Base-by-base conservation (phyloP, 257 asterid species). In the Parsonsia alboflavescens region DNA sequence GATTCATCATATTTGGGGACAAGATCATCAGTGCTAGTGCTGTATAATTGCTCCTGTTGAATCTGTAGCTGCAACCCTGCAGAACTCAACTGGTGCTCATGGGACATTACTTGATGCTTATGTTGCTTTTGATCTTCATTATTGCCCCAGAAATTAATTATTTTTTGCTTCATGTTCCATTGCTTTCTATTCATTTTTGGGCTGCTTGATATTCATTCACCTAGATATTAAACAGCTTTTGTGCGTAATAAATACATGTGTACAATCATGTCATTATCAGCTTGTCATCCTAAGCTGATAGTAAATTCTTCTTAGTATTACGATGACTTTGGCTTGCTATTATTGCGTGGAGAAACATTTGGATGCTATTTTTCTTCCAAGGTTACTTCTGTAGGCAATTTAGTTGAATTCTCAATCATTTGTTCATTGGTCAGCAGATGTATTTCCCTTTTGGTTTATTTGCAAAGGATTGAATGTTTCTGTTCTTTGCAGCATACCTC, bases 401-500 rank as follows among this genome's bases (percentile, higher is more conserved):
- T 22, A 24, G 2, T 9, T 57, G 58, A 42, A 44, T 41, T 42
- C 42, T 58, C 0, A 0, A 3, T 26, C 33, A 30, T 57, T 17
- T 24, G 6, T 30, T 28, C 10, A 45, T 45, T 42, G 26, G 44
- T 10, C 19, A 3, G 7, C 30, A 52, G 59, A 21, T 71, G 7
- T 28, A 5, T 73, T 30, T 69, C 49, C 16, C 56, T 30, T 33
- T 61, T 15, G 15, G 24, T 67, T 30, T 4, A 7, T 66, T 17
- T 7, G 15, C 24, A 28, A 67, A 13, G 49, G 30, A 15, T 77
- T 42, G 33, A 11, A 22, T 61, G 24, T 53, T 2, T 57, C 73
- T 78, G 64, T 73, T 54, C 72, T 69, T 76, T 88, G 81, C 74
- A 95, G 99, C 78, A 83, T 78, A 84, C 83, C 75, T 86, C 94